phyloP scores from a whole-genome alignment of 208 protist species.

The Jaenimonas drosophilae region DNA sequence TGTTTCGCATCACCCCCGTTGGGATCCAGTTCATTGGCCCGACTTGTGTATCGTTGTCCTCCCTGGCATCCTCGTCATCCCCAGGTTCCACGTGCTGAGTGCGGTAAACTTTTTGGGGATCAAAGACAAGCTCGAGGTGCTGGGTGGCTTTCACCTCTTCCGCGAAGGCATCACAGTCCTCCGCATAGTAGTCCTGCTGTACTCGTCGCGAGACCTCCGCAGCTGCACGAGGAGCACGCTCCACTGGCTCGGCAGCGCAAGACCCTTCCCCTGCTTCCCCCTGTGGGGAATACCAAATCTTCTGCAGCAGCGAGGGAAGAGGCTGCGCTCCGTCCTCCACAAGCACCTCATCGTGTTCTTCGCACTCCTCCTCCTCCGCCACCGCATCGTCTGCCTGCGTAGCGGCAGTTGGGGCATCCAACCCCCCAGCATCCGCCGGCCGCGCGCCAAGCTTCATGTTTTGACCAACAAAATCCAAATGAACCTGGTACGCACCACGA shows the following conservation, averaged over 20 bases:
- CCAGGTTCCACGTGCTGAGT: background rate
- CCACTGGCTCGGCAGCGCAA: too few species aligned
- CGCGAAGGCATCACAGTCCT: slow-evolving; percentile 53
- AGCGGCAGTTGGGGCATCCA: background rate
- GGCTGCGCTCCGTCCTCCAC: slow-evolving; percentile 32
- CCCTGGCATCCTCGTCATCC: too few species aligned
- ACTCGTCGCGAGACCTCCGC: slow-evolving; percentile 70
- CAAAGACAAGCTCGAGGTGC: slow-evolving; percentile 16
- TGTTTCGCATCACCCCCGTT: slow-evolving; percentile 41
- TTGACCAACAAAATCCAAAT: slow-evolving; percentile 74
- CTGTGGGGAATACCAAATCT: slow-evolving; percentile 80
- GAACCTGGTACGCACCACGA: slow-evolving; percentile 52
- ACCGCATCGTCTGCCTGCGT: background rate
- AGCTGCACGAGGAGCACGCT: slow-evolving; percentile 5
- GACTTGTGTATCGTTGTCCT: too few species aligned
- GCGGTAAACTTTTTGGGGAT: slow-evolving; percentile 10
- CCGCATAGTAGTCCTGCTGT: slow-evolving; percentile 81
- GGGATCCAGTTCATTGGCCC: slow-evolving; percentile 5
- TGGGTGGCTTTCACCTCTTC: slow-evolving; percentile 13
- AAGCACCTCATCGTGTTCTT: slow-evolving; percentile 9
- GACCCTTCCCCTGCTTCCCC: too few species aligned
- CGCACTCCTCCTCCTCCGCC: slow-evolving; percentile 1
- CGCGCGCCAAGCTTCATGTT: slow-evolving; percentile 47
- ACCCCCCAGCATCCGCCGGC: slow-evolving; percentile 7
- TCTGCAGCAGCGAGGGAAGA: slow-evolving; percentile 59